Percentiles rank a stretch among this genome's conserved stretches.
phyloP scores from a whole-genome alignment of 208 protist genomes.

The Leishmania turanica region DNA sequence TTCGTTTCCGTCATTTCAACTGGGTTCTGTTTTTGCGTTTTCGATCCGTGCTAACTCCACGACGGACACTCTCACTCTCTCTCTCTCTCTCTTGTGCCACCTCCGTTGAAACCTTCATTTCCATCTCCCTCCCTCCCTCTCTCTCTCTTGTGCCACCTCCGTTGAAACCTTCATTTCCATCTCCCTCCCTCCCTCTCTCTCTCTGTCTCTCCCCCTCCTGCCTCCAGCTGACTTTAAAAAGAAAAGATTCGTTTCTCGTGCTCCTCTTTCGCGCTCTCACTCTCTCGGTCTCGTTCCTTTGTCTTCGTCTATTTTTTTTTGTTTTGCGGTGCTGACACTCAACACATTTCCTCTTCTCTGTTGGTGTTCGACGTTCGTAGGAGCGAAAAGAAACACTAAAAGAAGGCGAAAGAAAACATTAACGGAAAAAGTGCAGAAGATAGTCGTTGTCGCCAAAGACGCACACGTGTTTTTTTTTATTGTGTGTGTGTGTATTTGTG shows the following conservation, averaged over 20 bases:
- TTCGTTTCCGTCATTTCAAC: not conserved
- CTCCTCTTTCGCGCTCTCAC: not conserved
- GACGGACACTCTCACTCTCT: not conserved
- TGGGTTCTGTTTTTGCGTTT: not conserved
- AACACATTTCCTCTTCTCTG: too few species aligned
- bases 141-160: not conserved
- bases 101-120: conserved; percentile 1
- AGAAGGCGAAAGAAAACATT: not conserved
- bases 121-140: not conserved
- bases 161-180: conserved; percentile 2
- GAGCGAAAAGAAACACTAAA: not conserved
- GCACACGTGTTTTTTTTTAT: not conserved
- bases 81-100: too few species aligned
- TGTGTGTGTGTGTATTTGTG: not conserved
- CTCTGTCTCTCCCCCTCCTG: conserved; percentile 3
- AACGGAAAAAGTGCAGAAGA: not conserved
- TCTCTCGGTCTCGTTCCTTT: not conserved
- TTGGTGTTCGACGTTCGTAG: too few species aligned
- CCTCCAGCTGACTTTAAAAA: not conserved
- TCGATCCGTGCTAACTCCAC: not conserved
- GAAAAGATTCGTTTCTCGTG: not conserved
- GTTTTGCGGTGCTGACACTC: not conserved
- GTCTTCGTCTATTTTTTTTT: conserved; percentile 4
- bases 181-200: too few species aligned
- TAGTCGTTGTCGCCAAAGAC: not conserved